A percentile compares a stretch with the other conserved stretches of the same genome.
phyloP scores from a whole-genome alignment of 257 asterid species.

The Solanum tacnaense region DNA sequence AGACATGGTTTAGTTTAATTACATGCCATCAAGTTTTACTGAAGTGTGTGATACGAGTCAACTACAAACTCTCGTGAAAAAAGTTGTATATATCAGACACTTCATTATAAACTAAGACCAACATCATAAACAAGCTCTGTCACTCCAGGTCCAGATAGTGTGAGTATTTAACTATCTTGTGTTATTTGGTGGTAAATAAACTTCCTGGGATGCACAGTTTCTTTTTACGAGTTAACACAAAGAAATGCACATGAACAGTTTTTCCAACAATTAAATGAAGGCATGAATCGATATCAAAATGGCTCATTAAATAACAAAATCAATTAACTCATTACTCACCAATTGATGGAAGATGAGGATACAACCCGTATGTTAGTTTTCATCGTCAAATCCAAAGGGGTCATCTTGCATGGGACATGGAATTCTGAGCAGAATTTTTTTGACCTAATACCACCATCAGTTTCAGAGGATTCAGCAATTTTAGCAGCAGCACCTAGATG shows the following conservation, averaged over 20 bases:
- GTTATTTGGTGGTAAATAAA: not conserved
- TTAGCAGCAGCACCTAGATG: conserved; percentile 34
- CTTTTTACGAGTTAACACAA: not conserved
- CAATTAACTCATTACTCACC: conserved; percentile 36
- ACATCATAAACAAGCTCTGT: not conserved
- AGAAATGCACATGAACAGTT: not conserved
- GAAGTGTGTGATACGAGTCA: not conserved
- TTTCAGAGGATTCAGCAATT: conserved; percentile 24
- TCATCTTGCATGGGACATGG: conserved; percentile 42
- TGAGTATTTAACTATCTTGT: not conserved
- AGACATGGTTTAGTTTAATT: not conserved
- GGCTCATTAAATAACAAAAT: not conserved
- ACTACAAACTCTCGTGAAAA: not conserved
- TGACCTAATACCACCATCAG: conserved; percentile 13
- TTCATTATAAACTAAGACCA: not conserved
- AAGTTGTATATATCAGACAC: not conserved
- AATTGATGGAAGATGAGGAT: conserved; percentile 65
- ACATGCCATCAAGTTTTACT: not conserved
- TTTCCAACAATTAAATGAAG: not conserved
- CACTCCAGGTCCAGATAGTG: not conserved
- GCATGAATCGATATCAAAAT: not conserved
- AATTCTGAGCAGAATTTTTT: conserved; percentile 41
- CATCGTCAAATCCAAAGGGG: conserved; percentile 79
- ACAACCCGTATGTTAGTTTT: conserved; percentile 61
- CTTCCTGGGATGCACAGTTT: not conserved